Conservation (phyloP, 495 filamentous ascomycete genomes). For the Filosporella fistucella region DNA sequence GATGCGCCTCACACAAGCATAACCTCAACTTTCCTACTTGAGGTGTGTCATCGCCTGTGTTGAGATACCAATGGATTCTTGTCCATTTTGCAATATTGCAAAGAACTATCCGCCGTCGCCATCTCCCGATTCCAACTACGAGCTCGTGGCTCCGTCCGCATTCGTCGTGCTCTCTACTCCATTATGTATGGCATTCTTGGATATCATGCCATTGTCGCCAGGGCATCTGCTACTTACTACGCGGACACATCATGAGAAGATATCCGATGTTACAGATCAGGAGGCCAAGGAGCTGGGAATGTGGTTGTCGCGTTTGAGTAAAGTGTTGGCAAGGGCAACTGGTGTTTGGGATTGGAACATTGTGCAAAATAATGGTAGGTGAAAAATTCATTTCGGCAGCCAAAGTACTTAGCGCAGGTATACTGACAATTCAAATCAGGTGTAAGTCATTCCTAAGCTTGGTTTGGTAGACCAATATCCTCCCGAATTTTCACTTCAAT, state of each 20-base stretch:
- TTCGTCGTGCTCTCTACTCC: conserved; percentile 72
- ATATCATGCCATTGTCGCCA: conserved; percentile 76
- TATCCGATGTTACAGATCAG: conserved; percentile 55
- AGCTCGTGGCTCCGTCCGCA: conserved; percentile 38
- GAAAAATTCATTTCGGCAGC: too few relatives aligned
- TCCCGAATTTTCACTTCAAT: too few relatives aligned
- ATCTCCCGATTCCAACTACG: conserved; percentile 24
- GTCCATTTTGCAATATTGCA: conserved; percentile 67
- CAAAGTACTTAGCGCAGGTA: too few relatives aligned
- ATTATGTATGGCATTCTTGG: conserved; percentile 76
- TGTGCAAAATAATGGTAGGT: conserved; percentile 86
- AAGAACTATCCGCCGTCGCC: conserved; percentile 37
- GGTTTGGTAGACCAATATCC: too few relatives aligned
- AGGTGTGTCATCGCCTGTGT: too few relatives aligned
- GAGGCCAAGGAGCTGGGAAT: conserved; percentile 58
- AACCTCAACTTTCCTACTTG: background rate
- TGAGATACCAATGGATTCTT: too few relatives aligned
- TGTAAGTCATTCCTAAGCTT: too few relatives aligned
- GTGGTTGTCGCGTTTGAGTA: conserved; percentile 71
- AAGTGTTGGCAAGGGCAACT: conserved; percentile 58
- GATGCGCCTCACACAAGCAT: conserved; percentile 10
- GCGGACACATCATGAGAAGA: conserved; percentile 63
- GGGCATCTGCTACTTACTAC: conserved; percentile 79
- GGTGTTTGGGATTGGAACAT: conserved; percentile 82
- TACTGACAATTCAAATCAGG: too few relatives aligned